These are phyloP conservation scores for Kurtzmaniella quercitrusa DNA, from an alignment of 1,139 yeast genomes.

Conservation along the genomic window DNA sequence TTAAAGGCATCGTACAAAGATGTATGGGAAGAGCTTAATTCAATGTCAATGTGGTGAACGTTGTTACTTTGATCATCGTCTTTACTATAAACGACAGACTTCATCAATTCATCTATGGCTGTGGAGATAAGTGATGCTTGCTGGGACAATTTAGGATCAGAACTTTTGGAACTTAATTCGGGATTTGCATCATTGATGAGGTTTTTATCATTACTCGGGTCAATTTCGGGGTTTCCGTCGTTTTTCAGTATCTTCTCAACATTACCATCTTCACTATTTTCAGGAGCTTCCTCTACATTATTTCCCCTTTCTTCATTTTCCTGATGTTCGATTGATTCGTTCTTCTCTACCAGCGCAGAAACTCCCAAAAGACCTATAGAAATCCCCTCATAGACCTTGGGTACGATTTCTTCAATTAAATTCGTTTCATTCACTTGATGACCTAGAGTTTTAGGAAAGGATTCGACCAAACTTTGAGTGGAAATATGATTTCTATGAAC, in stretches of 20 bases:
- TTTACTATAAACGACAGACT: constrained; percentile 23
- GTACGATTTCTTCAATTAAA: constrained; percentile 27
- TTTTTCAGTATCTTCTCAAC: no score
- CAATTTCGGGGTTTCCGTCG: no score
- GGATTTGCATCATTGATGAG: no score
- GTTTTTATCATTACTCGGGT: no score
- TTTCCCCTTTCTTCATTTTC: background rate
- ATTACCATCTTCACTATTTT: constrained; percentile 1
- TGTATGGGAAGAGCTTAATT: constrained; percentile 25
- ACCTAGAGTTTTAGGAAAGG: constrained; percentile 20
- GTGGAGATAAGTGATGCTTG: background rate
- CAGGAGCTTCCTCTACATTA: background rate
- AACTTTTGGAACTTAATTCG: no score
- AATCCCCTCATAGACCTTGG: constrained; percentile 20
- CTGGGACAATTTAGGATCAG: background rate
- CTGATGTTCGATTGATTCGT: no score
- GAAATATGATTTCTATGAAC: constrained; percentile 20
- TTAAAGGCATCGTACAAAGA: constrained; percentile 30
- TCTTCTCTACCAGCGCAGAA: background rate
- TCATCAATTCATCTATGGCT: constrained; percentile 13
- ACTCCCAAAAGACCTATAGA: constrained; percentile 6
- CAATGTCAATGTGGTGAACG: constrained; percentile 30
- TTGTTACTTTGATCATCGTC: constrained; percentile 23
- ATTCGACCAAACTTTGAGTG: constrained; percentile 15
- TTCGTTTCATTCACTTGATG: constrained; percentile 12